Evolutionary conservation across 306 rosid species (phyloP).

Genomic region (Albizia julibrissin): DNA sequence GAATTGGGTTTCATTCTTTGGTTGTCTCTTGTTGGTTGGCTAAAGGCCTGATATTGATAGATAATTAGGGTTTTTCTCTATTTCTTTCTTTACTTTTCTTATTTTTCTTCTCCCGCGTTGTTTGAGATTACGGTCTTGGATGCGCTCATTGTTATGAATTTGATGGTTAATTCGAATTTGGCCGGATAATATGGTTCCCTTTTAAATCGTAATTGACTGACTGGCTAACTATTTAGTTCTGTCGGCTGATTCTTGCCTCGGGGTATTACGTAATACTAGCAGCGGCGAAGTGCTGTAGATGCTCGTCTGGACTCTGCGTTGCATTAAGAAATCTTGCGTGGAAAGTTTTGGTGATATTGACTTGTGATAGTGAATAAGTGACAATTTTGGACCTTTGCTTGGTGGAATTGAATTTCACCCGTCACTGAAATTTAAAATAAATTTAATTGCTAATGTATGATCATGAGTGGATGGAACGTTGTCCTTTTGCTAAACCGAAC

Average conservation of each 20-base stretch:
- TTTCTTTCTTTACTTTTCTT: not conserved
- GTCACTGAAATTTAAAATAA: not conserved
- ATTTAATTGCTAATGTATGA: not conserved
- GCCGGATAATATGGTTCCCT: not conserved
- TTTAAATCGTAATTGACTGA: not conserved
- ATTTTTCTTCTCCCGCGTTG: too few relatives aligned
- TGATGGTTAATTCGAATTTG: slow-evolving; percentile 10
- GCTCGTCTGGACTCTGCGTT: slow-evolving; percentile 3
- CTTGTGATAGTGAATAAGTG: slow-evolving; percentile 16
- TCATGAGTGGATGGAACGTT: not conserved
- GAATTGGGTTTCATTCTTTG: slow-evolving; percentile 9
- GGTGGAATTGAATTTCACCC: slow-evolving; percentile 12
- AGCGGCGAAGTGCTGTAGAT: not conserved
- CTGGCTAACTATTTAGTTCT: not conserved
- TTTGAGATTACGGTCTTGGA: not conserved
- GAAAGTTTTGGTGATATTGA: slow-evolving; percentile 18
- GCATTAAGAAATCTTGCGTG: slow-evolving; percentile 9
- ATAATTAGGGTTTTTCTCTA: slow-evolving; percentile 46
- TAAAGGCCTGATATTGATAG: slow-evolving; percentile 10
- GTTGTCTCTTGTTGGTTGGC: not conserved
- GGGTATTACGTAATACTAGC: not conserved
- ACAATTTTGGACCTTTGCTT: slow-evolving; percentile 25
- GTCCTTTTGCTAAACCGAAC: not conserved
- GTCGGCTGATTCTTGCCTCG: not conserved
- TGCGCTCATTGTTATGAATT: slow-evolving; percentile 26